These are phyloP conservation scores for Fraxinus pennsylvanica DNA, from an alignment of 257 asterid genomes.

Conservation along the genomic window DNA sequence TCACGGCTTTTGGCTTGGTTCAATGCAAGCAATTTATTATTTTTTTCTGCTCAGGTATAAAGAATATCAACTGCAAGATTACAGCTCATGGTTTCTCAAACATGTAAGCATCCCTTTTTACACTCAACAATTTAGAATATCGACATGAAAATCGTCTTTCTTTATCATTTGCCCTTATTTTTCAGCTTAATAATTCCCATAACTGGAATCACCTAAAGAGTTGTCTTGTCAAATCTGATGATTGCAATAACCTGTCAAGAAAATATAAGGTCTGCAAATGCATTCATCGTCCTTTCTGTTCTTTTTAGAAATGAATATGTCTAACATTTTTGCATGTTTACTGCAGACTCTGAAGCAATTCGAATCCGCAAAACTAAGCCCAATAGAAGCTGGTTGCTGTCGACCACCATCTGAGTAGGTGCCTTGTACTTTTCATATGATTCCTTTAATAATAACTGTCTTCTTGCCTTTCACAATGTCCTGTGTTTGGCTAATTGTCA, in stretches of 20 bases:
- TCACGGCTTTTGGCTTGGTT: neutral
- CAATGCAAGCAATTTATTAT: neutral
- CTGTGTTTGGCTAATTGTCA: neutral
- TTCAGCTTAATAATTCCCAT: slow-evolving; percentile 75
- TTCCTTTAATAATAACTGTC: neutral
- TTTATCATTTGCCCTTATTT: slow-evolving; percentile 13
- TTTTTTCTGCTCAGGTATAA: slow-evolving; percentile 55
- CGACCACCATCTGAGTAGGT: slow-evolving; percentile 90
- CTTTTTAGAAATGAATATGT: neutral
- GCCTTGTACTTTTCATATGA: slow-evolving; percentile 3
- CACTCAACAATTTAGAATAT: neutral
- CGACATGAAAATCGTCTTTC: slow-evolving; percentile 2
- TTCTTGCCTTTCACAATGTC: neutral
- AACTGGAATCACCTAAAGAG: slow-evolving; percentile 79
- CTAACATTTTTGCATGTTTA: slow-evolving; percentile 22
- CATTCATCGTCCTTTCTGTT: neutral
- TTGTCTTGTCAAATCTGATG: slow-evolving; percentile 80
- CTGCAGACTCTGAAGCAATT: slow-evolving; percentile 64
- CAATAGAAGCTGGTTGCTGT: slow-evolving; percentile 94
- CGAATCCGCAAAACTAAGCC: slow-evolving; percentile 68
- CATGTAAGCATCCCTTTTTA: slow-evolving; percentile 45
- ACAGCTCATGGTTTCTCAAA: slow-evolving; percentile 88
- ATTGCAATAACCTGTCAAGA: slow-evolving; percentile 68
- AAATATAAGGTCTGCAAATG: slow-evolving; percentile 58
- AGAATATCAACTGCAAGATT: slow-evolving; percentile 92